Evolutionary conservation across 441 rosid species (phyloP).

Genomic region (Omphalea diandra): DNA sequence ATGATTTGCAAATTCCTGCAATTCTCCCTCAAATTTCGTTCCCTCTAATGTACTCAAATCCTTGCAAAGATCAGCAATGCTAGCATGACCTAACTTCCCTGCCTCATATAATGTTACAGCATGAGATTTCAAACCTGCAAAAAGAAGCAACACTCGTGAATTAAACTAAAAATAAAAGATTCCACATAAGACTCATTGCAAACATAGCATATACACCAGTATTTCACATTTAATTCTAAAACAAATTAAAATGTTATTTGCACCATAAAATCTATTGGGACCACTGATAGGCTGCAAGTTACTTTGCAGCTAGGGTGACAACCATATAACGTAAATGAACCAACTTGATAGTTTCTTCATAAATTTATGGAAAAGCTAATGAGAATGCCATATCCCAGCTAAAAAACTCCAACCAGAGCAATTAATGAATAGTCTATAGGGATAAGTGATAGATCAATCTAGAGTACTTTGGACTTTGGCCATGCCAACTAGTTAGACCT

Average conservation of each 20-base stretch:
- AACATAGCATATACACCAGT: neutral
- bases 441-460: neutral
- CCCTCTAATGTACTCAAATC: constrained; percentile 96
- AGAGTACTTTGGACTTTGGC: constrained; percentile 1
- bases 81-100: constrained; percentile 89
- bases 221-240: neutral
- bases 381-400: neutral
- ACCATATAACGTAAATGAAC: neutral
- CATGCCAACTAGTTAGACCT: constrained; percentile 1
- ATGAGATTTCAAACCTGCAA: constrained; percentile 95
- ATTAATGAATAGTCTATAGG: neutral
- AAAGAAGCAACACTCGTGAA: neutral
- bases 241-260: neutral
- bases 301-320: neutral
- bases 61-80: constrained; percentile 94
- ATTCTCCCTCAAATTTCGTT: constrained; percentile 94
- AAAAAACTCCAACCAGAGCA: constrained; percentile 6
- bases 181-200: constrained; percentile 1
- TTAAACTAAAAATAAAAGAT: constrained; percentile 13
- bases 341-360: neutral
- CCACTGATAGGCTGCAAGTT: neutral
- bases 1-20: constrained; percentile 99
- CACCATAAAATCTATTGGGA: neutral
- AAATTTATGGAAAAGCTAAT: neutral
- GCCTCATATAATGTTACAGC: constrained; percentile 99